Percentiles rank a stretch among this genome's conserved stretches.
Evolutionary conservation across 2,329 filamentous ascomycete species (phyloP).

Genomic region (Helotiales sp.): DNA sequence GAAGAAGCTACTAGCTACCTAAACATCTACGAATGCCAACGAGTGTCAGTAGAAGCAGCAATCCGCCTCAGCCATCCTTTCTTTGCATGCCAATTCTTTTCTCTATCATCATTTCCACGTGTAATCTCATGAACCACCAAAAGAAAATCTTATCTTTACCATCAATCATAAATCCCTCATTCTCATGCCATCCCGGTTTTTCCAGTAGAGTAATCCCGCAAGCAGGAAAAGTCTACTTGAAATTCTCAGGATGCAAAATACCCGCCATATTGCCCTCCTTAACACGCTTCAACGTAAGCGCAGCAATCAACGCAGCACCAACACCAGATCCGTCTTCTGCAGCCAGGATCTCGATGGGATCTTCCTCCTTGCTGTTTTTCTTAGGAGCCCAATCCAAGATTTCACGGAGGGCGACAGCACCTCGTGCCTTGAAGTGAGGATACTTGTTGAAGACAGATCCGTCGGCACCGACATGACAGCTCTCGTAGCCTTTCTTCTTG

Average conservation of each 20-base stretch:
- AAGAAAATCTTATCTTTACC: too few species aligned
- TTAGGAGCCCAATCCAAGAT: constrained; percentile 92
- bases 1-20: neutral
- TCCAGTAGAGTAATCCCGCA: too few species aligned
- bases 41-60: neutral
- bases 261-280: constrained; percentile 63
- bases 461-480: constrained; percentile 93
- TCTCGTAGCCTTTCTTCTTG: constrained; percentile 89
- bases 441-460: constrained; percentile 99
- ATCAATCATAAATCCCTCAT: neutral
- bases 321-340: constrained; percentile 97
- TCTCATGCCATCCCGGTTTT: neutral
- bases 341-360: constrained; percentile 83
- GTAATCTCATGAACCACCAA: too few species aligned
- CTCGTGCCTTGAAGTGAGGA: constrained; percentile 93
- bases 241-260: constrained; percentile 66
- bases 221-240: constrained; percentile 36
- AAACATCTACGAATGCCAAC: neutral
- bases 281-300: constrained; percentile 64
- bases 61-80: neutral
- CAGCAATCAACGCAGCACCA: constrained; percentile 92
- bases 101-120: neutral
- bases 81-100: too few species aligned
- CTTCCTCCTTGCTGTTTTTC: constrained; percentile 67
- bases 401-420: constrained; percentile 85